Conservation (phyloP, 345 rosid species). For the Dipteronia dyeriana region DNA sequence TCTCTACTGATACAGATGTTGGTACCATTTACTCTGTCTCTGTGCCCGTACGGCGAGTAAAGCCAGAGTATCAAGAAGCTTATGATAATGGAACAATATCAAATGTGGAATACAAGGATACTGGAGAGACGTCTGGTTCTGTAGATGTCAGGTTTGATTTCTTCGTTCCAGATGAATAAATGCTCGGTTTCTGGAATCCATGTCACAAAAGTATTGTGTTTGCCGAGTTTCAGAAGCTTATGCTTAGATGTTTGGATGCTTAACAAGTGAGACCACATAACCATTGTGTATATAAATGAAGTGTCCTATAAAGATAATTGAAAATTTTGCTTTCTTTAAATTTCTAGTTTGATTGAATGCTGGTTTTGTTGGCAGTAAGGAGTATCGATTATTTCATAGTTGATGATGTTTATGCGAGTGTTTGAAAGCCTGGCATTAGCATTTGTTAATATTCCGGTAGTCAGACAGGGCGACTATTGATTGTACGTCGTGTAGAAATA, state of each 20-base stretch:
- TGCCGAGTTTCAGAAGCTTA: constrained; percentile 7
- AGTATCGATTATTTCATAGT: neutral
- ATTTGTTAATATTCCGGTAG: neutral
- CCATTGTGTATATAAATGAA: constrained; percentile 48
- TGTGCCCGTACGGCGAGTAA: constrained; percentile 89
- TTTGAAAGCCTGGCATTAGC: neutral
- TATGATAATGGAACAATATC: constrained; percentile 68
- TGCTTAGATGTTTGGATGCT: constrained; percentile 25
- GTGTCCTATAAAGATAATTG: constrained; percentile 17
- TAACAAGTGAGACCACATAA: constrained; percentile 27
- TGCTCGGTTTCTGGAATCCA: constrained; percentile 19
- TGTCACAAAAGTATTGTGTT: constrained; percentile 14
- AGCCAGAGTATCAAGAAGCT: constrained; percentile 70
- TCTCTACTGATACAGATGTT: constrained; percentile 76
- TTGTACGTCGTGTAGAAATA: neutral
- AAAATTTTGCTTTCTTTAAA: constrained; percentile 21
- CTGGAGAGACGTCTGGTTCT: constrained; percentile 64
- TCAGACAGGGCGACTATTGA: neutral
- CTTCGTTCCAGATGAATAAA: constrained; percentile 70
- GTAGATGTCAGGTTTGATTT: constrained; percentile 94
- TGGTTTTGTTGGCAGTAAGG: neutral
- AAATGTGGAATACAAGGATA: constrained; percentile 77
- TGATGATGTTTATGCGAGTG: neutral
- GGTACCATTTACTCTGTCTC: constrained; percentile 95
- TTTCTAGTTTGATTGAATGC: constrained; percentile 3